Evolutionary conservation across 2,329 filamentous ascomycete genomes (phyloP).

Genomic region (Corynespora cassiicola): DNA sequence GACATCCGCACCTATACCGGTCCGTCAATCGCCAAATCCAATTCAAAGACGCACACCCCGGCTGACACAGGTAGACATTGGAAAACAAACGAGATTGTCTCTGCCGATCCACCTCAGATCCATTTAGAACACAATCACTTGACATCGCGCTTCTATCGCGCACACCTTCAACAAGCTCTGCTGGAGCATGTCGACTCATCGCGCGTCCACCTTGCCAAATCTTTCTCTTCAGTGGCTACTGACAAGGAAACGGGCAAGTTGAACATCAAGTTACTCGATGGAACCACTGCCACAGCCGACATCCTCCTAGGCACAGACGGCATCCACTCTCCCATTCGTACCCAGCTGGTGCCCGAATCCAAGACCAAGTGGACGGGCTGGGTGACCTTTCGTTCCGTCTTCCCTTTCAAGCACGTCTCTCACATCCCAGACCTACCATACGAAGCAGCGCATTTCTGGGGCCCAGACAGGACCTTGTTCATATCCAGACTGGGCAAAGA

Average conservation of each 20-base stretch:
- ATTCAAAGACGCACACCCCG: background rate
- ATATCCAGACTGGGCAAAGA: constrained; percentile 31
- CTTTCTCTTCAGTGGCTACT: constrained; percentile 19
- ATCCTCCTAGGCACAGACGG: constrained; percentile 46
- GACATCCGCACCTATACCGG: constrained; percentile 45
- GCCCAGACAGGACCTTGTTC: constrained; percentile 42
- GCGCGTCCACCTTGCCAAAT: constrained; percentile 40
- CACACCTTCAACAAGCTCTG: constrained; percentile 44
- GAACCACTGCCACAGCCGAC: constrained; percentile 32
- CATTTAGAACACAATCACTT: constrained; percentile 38
- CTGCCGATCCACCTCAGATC: constrained; percentile 36
- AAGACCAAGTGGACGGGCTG: constrained; percentile 45
- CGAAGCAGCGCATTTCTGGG: constrained; percentile 46
- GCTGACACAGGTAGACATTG: constrained; percentile 29
- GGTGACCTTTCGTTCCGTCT: constrained; percentile 46
- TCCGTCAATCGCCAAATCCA: too few relatives aligned
- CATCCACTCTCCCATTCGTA: constrained; percentile 41
- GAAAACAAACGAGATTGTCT: constrained; percentile 47
- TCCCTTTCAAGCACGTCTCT: constrained; percentile 40
- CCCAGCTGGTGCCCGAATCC: constrained; percentile 32
- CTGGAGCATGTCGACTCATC: constrained; percentile 35
- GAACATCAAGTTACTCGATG: constrained; percentile 37
- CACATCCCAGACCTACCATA: constrained; percentile 39
- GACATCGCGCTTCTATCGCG: constrained; percentile 45
- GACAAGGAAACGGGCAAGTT: constrained; percentile 19